Conservation (phyloP, 352 stramenopile species). For the Phytophthora sp. region DNA sequence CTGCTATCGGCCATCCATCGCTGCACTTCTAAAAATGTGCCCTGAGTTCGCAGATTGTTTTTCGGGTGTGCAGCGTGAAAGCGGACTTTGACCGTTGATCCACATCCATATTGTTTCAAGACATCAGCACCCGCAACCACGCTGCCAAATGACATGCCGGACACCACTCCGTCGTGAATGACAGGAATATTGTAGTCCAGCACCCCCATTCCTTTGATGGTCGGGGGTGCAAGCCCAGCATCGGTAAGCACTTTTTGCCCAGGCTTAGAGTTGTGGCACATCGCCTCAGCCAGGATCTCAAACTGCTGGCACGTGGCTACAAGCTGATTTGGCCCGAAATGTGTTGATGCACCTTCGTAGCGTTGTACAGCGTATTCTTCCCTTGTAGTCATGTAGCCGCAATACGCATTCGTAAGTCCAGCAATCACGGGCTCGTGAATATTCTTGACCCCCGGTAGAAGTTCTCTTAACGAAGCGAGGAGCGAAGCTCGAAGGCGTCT, state of each 20-base stretch:
- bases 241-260: conserved; percentile 1
- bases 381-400: conserved; percentile 84
- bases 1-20: conserved; percentile 56
- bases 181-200: conserved; percentile 82
- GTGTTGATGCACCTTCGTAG: conserved; percentile 90
- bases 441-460: conserved; percentile 15
- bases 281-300: conserved; percentile 52
- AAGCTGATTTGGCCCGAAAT: conserved; percentile 89
- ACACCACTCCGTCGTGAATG: conserved; percentile 65
- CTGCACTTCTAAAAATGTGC: conserved; percentile 83
- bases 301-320: conserved; percentile 83
- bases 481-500: conserved; percentile 62
- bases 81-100: conserved; percentile 55
- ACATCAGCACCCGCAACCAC: conserved; percentile 55
- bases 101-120: conserved; percentile 47
- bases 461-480: conserved; percentile 29
- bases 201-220: conserved; percentile 65
- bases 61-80: conserved; percentile 86
- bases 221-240: conserved; percentile 40
- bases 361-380: conserved; percentile 89
- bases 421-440: conserved; percentile 67
- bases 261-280: conserved; percentile 33
- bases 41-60: conserved; percentile 79
- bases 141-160: conserved; percentile 53
- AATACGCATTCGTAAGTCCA: conserved; percentile 84